Base-by-base conservation (phyloP, 176 grass and related monocot genomes). In the Oropetium thomaeum region DNA sequence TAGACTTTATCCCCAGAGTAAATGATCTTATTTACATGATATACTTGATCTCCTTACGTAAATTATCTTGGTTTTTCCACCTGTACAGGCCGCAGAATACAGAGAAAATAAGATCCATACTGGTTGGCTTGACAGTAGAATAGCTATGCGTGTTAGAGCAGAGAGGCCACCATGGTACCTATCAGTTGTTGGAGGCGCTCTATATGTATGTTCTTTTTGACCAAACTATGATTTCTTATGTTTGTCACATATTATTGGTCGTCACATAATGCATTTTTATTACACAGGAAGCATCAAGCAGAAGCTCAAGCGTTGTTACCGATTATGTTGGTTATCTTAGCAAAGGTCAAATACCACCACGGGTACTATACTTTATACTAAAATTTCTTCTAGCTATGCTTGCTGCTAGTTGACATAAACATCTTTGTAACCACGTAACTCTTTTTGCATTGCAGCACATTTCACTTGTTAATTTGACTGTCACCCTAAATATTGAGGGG, bases 121-220 rank as follows among this genome's bases (percentile, higher is more conserved):
- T 67, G 89, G 96, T 65, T 99, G 91, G 96, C 79, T 99, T 41
- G 96, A 99, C 65, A 95, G 96, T 85, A 95, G 96, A 90, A 99
- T 99, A 73, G 96, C 89, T 72, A 99, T 99, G 96, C 92, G 96
- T 47, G 96, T 99, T 79, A 92, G 96, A 88, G 96, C 96, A 62
- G 96, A 99, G 85, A 95, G 96, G 79, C 92, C 91, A 51, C 96
- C 96, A 86, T 99, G 92, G 96, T 95, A 99, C 82, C 82, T 99
- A 59, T 99, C 92, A 62, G 96, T 99, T 88, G 96, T 99, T 87
- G 96, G 87, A 74, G 92, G 92, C 68, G 79, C 92, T 80, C 81
- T 99, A 82, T 99, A 99, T 84, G 96, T 99, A 95, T 42, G 87
- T 26, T 59, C 49, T 54, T 28, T 65, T 80, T 69, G 23, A 80